These are phyloP conservation scores for Zizania latifolia DNA, from an alignment of 176 grass and related monocot genomes.

Conservation along the genomic window DNA sequence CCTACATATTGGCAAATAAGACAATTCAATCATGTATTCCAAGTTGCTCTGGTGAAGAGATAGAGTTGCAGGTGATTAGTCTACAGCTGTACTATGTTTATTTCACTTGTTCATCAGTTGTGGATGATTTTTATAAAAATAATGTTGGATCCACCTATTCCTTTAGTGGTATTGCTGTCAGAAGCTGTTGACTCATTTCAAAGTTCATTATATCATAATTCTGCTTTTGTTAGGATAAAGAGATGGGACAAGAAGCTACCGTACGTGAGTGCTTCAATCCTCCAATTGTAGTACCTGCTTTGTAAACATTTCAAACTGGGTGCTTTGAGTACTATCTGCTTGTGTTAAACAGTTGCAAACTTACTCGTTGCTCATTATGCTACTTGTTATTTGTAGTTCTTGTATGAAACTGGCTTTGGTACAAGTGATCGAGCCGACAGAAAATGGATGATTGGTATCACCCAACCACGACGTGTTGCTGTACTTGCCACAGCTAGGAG, in stretches of 20 bases:
- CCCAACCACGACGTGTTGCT: slow-evolving; percentile 88
- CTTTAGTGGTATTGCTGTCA: background rate
- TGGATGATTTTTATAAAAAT: background rate
- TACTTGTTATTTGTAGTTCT: slow-evolving; percentile 72
- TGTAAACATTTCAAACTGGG: too few relatives aligned
- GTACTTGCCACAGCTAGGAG: too few relatives aligned
- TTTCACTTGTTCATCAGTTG: background rate
- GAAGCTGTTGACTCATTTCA: slow-evolving; percentile 3
- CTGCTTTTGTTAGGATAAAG: slow-evolving; percentile 51
- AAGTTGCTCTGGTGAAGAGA: slow-evolving; percentile 19
- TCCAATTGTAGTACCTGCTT: slow-evolving; percentile 53
- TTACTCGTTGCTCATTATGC: background rate
- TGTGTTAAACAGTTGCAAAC: background rate
- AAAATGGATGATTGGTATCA: slow-evolving; percentile 89
- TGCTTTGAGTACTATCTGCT: slow-evolving; percentile 6
- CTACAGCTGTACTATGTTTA: background rate
- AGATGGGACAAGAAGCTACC: slow-evolving; percentile 21
- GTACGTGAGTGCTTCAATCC: slow-evolving; percentile 37
- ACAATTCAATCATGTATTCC: slow-evolving; percentile 23
- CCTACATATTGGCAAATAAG: slow-evolving; percentile 12
- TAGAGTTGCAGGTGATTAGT: slow-evolving; percentile 36
- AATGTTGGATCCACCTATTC: background rate
- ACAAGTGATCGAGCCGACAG: slow-evolving; percentile 61
- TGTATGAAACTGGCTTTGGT: slow-evolving; percentile 91
- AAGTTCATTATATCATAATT: background rate